Percentiles rank a stretch among this genome's conserved stretches.
phyloP scores from a whole-genome alignment of 306 rosid genomes.

The Trifolium repens region DNA sequence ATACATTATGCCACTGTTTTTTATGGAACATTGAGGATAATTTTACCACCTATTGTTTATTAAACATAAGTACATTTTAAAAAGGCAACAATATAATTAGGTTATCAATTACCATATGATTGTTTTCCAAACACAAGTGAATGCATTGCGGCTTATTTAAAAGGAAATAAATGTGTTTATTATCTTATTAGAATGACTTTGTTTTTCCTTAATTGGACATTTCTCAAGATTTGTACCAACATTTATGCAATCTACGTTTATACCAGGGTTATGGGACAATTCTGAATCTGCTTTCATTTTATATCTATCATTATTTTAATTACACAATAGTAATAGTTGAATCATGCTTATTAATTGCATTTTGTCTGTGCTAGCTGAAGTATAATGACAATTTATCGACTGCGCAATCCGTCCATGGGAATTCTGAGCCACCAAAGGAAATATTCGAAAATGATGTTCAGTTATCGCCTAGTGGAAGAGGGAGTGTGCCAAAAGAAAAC shows the following conservation, averaged over 20 bases:
- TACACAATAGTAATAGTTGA: slow-evolving; percentile 17
- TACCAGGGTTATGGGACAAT: background rate
- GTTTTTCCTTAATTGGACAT: slow-evolving; percentile 3
- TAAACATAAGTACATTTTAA: background rate
- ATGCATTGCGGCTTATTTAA: background rate
- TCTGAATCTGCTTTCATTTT: slow-evolving; percentile 8
- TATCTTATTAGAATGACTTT: slow-evolving; percentile 8
- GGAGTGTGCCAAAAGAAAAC: slow-evolving; percentile 37
- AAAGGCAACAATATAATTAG: slow-evolving; percentile 19
- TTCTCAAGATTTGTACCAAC: background rate
- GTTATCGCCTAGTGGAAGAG: slow-evolving; percentile 37
- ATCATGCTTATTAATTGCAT: slow-evolving; percentile 26
- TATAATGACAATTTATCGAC: slow-evolving; percentile 32
- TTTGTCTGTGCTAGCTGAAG: slow-evolving; percentile 41
- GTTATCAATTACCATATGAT: background rate
- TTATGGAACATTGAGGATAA: background rate
- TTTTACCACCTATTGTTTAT: background rate
- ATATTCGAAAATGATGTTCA: slow-evolving; percentile 34
- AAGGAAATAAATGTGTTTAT: slow-evolving; percentile 17
- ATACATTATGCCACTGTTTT: too few species aligned
- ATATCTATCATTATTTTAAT: slow-evolving; percentile 8
- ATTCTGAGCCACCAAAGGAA: slow-evolving; percentile 24
- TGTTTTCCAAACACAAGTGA: slow-evolving; percentile 2
- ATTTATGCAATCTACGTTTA: too few species aligned
- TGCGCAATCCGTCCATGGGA: slow-evolving; percentile 33